Percentiles rank a stretch among this genome's conserved stretches.
These are phyloP conservation scores for Acacia pycnantha DNA, from an alignment of 331 rosid species.

Conservation along the genomic window DNA sequence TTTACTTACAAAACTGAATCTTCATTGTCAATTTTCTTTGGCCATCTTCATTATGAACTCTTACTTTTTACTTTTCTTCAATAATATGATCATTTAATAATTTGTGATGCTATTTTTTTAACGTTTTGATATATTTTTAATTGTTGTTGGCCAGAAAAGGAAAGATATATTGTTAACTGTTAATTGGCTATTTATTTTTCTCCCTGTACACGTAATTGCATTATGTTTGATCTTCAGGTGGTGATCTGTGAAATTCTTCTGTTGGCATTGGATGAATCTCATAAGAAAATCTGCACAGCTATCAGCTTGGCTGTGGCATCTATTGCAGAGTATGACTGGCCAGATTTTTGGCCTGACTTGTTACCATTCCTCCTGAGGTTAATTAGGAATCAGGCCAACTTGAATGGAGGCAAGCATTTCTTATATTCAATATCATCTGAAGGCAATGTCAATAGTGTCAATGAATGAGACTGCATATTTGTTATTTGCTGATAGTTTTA, in stretches of 20 bases:
- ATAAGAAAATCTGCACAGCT: conserved; percentile 90
- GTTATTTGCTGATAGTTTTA: background rate
- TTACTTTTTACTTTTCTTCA: conserved; percentile 5
- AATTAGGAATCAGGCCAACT: conserved; percentile 60
- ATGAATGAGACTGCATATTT: background rate
- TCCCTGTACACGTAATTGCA: conserved; percentile 6
- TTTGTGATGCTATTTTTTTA: background rate
- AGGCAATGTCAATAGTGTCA: background rate
- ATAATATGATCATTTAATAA: conserved; percentile 7
- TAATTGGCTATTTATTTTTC: background rate
- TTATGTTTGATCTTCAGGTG: conserved; percentile 49
- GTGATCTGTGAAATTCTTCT: conserved; percentile 68
- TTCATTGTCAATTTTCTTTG: background rate
- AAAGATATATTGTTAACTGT: background rate
- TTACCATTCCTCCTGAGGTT: conserved; percentile 73
- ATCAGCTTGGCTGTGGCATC: conserved; percentile 95
- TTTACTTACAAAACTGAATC: conserved; percentile 15
- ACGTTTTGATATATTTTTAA: background rate
- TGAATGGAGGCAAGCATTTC: conserved; percentile 68
- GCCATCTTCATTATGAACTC: background rate
- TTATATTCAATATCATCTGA: background rate
- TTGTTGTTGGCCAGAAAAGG: background rate
- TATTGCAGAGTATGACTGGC: conserved; percentile 89
- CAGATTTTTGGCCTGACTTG: conserved; percentile 92
- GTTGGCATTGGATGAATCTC: conserved; percentile 79